phyloP scores from a whole-genome alignment of 2,329 filamentous ascomycete genomes.

The Juglanconis juglandina region DNA sequence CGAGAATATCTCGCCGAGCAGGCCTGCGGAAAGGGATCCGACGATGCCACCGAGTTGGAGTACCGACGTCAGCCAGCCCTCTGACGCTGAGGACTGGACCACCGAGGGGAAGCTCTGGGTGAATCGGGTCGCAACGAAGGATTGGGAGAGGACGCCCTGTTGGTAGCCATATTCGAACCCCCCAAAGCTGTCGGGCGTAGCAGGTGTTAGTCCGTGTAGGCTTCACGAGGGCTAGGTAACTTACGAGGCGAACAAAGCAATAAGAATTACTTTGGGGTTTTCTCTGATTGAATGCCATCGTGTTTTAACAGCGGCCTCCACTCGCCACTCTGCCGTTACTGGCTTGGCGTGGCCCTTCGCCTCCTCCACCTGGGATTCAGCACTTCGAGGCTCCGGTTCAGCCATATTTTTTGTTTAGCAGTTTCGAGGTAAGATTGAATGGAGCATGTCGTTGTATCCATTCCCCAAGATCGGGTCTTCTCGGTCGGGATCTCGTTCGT shows the following conservation, averaged over 20 bases:
- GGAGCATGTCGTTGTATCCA: too few relatives aligned
- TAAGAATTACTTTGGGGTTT: constrained; percentile 16
- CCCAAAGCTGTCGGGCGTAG: constrained; percentile 37
- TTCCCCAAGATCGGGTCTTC: too few relatives aligned
- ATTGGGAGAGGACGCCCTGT: constrained; percentile 52
- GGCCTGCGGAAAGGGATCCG: constrained; percentile 44
- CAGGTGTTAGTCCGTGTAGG: neutral
- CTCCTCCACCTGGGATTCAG: neutral
- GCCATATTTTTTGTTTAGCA: neutral
- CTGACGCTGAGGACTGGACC: constrained; percentile 41
- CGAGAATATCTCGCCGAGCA: constrained; percentile 46
- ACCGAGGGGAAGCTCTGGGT: constrained; percentile 46
- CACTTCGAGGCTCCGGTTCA: neutral
- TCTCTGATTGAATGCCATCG: constrained; percentile 8
- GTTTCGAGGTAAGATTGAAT: too few relatives aligned
- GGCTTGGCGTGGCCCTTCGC: neutral
- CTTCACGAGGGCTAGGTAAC: neutral
- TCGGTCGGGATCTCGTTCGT: too few relatives aligned
- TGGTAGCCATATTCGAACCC: constrained; percentile 53
- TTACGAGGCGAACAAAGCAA: constrained; percentile 16
- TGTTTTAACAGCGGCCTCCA: constrained; percentile 11
- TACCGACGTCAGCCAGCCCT: constrained; percentile 50
- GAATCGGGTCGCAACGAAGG: constrained; percentile 51
- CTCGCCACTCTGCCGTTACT: constrained; percentile 6
- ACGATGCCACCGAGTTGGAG: constrained; percentile 48